A percentile compares a stretch with the other conserved stretches of the same genome.
Conservation (phyloP, 2,329 filamentous ascomycete species). For the Thelonectria blattea region DNA sequence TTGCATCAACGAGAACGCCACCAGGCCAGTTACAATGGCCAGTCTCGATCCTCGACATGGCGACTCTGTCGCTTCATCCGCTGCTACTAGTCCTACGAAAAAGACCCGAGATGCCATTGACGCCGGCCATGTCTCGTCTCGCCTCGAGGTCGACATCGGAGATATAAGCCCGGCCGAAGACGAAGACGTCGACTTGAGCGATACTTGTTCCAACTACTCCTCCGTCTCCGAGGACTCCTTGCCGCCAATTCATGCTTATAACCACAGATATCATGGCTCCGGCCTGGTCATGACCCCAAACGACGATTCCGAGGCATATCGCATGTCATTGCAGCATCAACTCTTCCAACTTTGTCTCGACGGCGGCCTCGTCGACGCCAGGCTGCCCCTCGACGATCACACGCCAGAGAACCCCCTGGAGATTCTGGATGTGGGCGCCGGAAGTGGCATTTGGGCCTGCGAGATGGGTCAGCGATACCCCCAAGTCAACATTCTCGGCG, state of each 20-base stretch:
- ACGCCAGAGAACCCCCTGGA: constrained; percentile 29
- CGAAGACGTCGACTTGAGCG: constrained; percentile 36
- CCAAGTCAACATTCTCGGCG: constrained; percentile 46
- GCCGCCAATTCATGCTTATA: constrained; percentile 43
- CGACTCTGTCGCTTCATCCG: neutral
- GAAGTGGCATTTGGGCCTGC: constrained; percentile 51
- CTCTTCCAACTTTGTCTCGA: constrained; percentile 45
- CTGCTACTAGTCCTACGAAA: neutral
- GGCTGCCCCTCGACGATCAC: constrained; percentile 39
- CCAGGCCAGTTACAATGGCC: constrained; percentile 22
- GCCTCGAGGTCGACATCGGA: constrained; percentile 17
- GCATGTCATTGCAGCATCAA: constrained; percentile 42
- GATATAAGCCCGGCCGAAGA: constrained; percentile 29
- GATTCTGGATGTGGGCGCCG: constrained; percentile 51
- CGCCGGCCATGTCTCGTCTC: constrained; percentile 12
- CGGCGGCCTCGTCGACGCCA: constrained; percentile 41
- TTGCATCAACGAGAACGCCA: neutral
- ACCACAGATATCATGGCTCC: constrained; percentile 46
- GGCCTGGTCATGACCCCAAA: constrained; percentile 44
- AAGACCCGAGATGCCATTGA: constrained; percentile 21
- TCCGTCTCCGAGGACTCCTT: constrained; percentile 44
- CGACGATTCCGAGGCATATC: constrained; percentile 42
- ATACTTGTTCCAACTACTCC: constrained; percentile 43
- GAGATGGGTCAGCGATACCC: constrained; percentile 51
- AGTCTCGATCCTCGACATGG: constrained; percentile 3